Evolutionary conservation across 441 rosid genomes (phyloP), one percentile per base, ranked within the genome.

Genomic region (Eruca vesicaria): DNA sequence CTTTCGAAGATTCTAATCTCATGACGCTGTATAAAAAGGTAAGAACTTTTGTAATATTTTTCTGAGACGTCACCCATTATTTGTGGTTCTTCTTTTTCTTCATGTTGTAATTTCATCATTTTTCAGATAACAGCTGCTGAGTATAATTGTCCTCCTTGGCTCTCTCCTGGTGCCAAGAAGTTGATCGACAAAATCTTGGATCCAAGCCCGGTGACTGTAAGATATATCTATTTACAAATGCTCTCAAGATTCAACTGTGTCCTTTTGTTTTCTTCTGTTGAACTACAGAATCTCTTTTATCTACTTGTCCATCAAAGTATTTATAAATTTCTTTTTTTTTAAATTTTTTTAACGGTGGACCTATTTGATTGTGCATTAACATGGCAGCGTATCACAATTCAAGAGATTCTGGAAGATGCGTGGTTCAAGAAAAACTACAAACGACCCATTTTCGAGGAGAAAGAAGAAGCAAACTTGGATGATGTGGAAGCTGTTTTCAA

Each of bases 1-100:
- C 98, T 85, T 95, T 95, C 14, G 99, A 95, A 79, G 98, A 95
- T 84, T n/a, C 93, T 84, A 95, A 90, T 87, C 87, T 91, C 72
- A 83, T 92, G 85, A 89, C 81, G 80, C 92, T 95, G 75, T 92
- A 95, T 81, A 95, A 89, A 74, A 92, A 86, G 85, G 98, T 88
- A 82, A 86, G 91, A 80, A 74, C 50, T 71, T 79, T 81, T 62
- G 50, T 77, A 41, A 38, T 38, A 66, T 26, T 69, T 61, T 72
- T 14, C 35, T 8, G 21, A 66, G 12, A 19, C 10, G 56, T 73
- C 66, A 66, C 61, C 65, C 20, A 71, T 66, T 59, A 66, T 69
- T 56, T 55, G 67, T 69, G 77, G 77, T 78, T 77, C 57, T 72
- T 57, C 31, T 45, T 45, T 67, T 78, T 41, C 15, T 78, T 41